phyloP scores from a whole-genome alignment of 2,329 filamentous ascomycete species.

The Venturia aucupariae region DNA sequence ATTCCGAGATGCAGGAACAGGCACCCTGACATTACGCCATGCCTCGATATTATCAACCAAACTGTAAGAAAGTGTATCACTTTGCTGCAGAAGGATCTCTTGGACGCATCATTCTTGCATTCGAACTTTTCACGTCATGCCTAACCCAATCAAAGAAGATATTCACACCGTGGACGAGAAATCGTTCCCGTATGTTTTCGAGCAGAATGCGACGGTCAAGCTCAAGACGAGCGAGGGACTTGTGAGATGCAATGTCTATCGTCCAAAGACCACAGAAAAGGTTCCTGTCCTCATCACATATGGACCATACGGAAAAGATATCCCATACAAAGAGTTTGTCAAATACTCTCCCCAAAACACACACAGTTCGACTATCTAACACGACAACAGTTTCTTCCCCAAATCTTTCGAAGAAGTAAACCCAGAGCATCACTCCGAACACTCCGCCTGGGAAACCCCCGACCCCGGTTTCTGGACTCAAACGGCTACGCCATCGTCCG shows the following conservation, averaged over 20 bases:
- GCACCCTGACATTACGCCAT: too few relatives aligned
- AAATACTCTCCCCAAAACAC: conserved; percentile 1
- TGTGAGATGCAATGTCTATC: conserved; percentile 43
- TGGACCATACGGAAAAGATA: conserved; percentile 66
- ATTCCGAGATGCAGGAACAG: not conserved
- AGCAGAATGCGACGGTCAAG: conserved; percentile 40
- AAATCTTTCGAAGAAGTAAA: conserved; percentile 41
- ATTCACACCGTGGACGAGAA: conserved; percentile 25
- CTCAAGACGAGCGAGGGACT: conserved; percentile 34
- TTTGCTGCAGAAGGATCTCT: not conserved
- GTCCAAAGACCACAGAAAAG: conserved; percentile 31
- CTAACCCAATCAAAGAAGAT: conserved; percentile 22
- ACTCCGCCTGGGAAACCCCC: conserved; percentile 38
- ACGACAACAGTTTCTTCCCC: conserved; percentile 34
- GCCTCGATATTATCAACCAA: too few relatives aligned
- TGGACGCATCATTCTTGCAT: not conserved
- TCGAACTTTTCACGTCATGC: conserved; percentile 4
- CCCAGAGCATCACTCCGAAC: conserved; percentile 27
- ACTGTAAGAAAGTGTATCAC: not conserved
- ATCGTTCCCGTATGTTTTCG: conserved; percentile 39
- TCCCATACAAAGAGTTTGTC: conserved; percentile 42
- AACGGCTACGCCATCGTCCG: conserved; percentile 31
- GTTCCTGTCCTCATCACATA: conserved; percentile 61
- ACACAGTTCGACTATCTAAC: not conserved
- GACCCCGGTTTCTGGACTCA: conserved; percentile 32